A percentile compares a stretch with the other conserved stretches of the same genome.
Evolutionary conservation across 352 stramenopile genomes (phyloP).

Genomic region (Pseudoperonospora humuli): DNA sequence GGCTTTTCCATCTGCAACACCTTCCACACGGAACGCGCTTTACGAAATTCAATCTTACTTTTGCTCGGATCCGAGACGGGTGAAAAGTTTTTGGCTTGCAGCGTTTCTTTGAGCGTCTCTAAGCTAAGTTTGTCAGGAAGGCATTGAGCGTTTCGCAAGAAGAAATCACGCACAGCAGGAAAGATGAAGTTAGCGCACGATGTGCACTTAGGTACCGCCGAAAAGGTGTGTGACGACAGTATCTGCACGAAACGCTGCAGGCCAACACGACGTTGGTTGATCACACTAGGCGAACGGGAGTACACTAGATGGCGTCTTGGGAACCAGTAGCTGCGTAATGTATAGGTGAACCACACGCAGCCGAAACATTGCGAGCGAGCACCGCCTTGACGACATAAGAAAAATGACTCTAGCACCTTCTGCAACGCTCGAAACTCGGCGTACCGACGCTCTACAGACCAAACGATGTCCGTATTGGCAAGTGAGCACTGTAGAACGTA

Average conservation of each 20-base stretch:
- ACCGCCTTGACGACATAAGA: conserved; percentile 18
- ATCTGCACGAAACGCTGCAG: conserved; percentile 55
- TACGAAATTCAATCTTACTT: conserved; percentile 75
- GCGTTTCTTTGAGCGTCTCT: conserved; percentile 21
- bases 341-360: conserved; percentile 63
- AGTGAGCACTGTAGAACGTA: conserved; percentile 45
- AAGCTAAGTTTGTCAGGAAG: conserved; percentile 25
- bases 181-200: conserved; percentile 52
- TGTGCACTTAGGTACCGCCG: too few relatives aligned
- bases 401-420: conserved; percentile 43
- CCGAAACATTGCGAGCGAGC: conserved; percentile 55
- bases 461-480: conserved; percentile 33
- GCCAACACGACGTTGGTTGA: conserved; percentile 35
- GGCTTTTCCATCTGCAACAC: conserved; percentile 69
- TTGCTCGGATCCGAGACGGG: conserved; percentile 59
- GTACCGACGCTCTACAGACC: conserved; percentile 58
- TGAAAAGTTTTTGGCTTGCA: conserved; percentile 44
- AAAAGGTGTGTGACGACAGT: conserved; percentile 53
- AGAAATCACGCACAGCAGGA: conserved; percentile 57
- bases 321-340: conserved; percentile 50
- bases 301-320: conserved; percentile 49
- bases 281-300: conserved; percentile 35
- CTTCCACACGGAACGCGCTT: conserved; percentile 42
- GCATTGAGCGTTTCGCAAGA: conserved; percentile 18
- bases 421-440: conserved; percentile 56